Evolutionary conservation across 1,139 yeast genomes (phyloP).

Genomic region (Yamadazyma dushanensis): DNA sequence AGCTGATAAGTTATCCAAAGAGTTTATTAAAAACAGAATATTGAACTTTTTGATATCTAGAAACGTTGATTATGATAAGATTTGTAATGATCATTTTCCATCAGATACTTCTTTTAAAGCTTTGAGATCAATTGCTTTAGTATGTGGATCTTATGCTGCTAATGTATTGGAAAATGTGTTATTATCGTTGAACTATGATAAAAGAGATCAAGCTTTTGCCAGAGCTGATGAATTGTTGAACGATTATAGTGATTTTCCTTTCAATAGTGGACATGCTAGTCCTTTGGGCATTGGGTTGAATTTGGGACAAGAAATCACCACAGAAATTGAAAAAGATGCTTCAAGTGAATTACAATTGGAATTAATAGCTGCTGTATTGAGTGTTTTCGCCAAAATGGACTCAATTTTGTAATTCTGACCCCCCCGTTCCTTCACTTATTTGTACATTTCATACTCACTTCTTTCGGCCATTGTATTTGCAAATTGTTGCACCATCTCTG

Average conservation of each 20-base stretch:
- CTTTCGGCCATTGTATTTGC: conserved; percentile 42
- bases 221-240: conserved; percentile 87
- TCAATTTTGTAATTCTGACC: conserved; percentile 26
- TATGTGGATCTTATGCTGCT: conserved; percentile 92
- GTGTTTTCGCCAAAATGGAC: conserved; percentile 63
- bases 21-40: conserved; percentile 75
- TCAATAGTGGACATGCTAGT: conserved; percentile 52
- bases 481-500: conserved; percentile 44
- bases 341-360: conserved; percentile 71
- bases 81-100: conserved; percentile 64
- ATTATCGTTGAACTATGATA: conserved; percentile 76
- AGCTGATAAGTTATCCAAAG: conserved; percentile 78
- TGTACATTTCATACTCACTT: conserved; percentile 5
- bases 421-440: not conserved
- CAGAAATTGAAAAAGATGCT: conserved; percentile 64
- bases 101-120: conserved; percentile 65
- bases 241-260: conserved; percentile 89
- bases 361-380: conserved; percentile 83
- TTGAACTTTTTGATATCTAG: conserved; percentile 69
- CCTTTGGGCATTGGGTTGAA: conserved; percentile 77
- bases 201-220: conserved; percentile 88
- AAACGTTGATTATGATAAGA: conserved; percentile 54
- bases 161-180: conserved; percentile 92
- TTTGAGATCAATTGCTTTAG: conserved; percentile 78
- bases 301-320: conserved; percentile 63